phyloP scores from a whole-genome alignment of 208 protist species.

The Herpetomonas samuelpessoai region DNA sequence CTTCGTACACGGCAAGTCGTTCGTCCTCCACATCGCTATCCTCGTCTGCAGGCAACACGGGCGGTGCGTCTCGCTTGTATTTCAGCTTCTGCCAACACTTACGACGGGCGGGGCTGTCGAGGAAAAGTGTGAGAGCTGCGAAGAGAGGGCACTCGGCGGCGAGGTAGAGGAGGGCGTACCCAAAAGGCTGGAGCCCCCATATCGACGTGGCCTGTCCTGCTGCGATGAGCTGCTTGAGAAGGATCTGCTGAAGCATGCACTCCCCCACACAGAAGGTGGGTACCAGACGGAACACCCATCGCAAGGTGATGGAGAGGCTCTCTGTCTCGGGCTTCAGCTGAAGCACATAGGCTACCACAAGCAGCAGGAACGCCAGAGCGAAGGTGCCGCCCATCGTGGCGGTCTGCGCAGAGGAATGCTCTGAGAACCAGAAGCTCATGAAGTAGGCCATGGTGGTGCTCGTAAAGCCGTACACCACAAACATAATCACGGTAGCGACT shows the following conservation, averaged over 20 bases:
- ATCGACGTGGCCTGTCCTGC: constrained; percentile 10
- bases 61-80: constrained; percentile 6
- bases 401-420: constrained; percentile 53
- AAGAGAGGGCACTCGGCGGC: constrained; percentile 24
- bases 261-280: constrained; percentile 60
- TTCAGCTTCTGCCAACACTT: neutral
- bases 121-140: constrained; percentile 19
- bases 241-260: constrained; percentile 29
- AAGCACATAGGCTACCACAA: constrained; percentile 35
- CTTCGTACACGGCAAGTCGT: constrained; percentile 2
- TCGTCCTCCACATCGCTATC: constrained; percentile 29
- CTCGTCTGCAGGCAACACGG: constrained; percentile 13
- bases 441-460: constrained; percentile 38
- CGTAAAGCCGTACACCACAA: constrained; percentile 43
- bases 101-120: constrained; percentile 23
- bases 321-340: constrained; percentile 22
- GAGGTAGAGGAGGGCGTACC: constrained; percentile 26
- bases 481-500: constrained; percentile 21
- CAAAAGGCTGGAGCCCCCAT: constrained; percentile 10
- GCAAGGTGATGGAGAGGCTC: constrained; percentile 15
- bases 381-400: constrained; percentile 49
- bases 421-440: constrained; percentile 47
- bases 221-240: constrained; percentile 7
- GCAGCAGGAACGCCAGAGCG: constrained; percentile 41
- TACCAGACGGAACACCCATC: constrained; percentile 44